Base-by-base conservation (phyloP, 1,139 yeast genomes). In the Blastobotrys illinoisensis region DNA sequence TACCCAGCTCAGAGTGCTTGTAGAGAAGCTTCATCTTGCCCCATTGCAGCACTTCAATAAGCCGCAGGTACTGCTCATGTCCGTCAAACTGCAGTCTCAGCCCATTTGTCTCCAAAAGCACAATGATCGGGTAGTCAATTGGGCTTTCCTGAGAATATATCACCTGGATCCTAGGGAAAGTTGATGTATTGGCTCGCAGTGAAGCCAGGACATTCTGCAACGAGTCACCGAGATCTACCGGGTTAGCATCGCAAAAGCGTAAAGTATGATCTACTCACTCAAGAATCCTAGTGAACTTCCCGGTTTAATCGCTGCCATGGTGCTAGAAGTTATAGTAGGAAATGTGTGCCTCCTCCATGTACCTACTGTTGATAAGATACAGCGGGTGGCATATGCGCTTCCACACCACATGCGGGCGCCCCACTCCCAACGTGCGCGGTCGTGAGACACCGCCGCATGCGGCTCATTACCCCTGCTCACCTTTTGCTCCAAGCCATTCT, bases 51-150 rank as follows among this genome's bases (percentile, higher is more conserved):
- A 67, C 60, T 54, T 66, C 68, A 5, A 67, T 61, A 19, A 66
- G 54, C 36, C 69, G 58, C 16, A 67, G 58, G 44, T 58, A 54
- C 55, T 66, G 70, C 36, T 58, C 56, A 5, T 47, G 46, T 13
- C 66, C 65, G 49, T 65, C 68, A 56, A 67, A 67, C 44, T 64
- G 64, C 21, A 67, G 57, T 19, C 69, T 51, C 11, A 67, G 46
- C 2, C 70, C 70, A 53, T 62, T 64, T 5, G 62, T 55, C 48
- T 58, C 61, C n/a, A 67, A 59, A 21, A 51, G 56, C 23, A 67
- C 54, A 13, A 61, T 55, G 2, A 66, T 54, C 4, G 69, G 66
- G 13, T 47, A 47, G 7, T 26, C 26, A 9, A 61, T 44, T 13
- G 67, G 63, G 23, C 58, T 54, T 13, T 56, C 59, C 13, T 58